Conservation (phyloP, 139 green algal species). For the Chlorella vulgaris region DNA sequence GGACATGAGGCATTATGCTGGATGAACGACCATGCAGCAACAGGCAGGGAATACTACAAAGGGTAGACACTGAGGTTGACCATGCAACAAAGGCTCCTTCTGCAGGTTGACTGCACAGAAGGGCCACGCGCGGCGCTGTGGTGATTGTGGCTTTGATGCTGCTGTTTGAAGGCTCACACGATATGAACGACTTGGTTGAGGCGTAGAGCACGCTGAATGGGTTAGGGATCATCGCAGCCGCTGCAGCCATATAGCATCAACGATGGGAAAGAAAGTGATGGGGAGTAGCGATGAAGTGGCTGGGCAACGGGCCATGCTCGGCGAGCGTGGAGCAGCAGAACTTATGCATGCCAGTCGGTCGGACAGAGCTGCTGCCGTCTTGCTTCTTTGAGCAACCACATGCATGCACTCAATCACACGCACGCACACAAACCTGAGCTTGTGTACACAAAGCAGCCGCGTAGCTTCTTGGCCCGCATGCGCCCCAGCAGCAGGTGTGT, state of each 20-base stretch:
- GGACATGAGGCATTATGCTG: neutral
- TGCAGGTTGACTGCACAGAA: no score
- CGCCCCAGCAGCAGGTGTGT: conserved; percentile 88
- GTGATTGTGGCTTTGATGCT: neutral
- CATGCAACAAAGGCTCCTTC: no score
- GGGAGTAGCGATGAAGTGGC: no score
- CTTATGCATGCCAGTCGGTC: no score
- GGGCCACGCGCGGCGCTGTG: no score
- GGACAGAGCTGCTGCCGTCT: no score
- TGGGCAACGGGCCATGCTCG: no score
- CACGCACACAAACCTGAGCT: conserved; percentile 48
- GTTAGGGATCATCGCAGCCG: conserved; percentile 77
- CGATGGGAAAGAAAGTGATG: no score
- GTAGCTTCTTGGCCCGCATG: conserved; percentile 80
- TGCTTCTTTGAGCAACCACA: no score
- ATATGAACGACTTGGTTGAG: conserved; percentile 89
- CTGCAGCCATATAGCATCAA: conserved; percentile 54
- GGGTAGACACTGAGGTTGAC: neutral
- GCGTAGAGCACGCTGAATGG: conserved; percentile 90
- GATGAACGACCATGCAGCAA: neutral
- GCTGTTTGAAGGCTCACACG: conserved; percentile 18
- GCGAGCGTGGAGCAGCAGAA: neutral
- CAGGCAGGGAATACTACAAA: neutral
- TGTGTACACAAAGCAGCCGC: conserved; percentile 92
- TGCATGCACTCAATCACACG: neutral